Evolutionary conservation across 1,284 basidiomycete genomes (phyloP).

Genomic region (Rhodotorula sp.): DNA sequence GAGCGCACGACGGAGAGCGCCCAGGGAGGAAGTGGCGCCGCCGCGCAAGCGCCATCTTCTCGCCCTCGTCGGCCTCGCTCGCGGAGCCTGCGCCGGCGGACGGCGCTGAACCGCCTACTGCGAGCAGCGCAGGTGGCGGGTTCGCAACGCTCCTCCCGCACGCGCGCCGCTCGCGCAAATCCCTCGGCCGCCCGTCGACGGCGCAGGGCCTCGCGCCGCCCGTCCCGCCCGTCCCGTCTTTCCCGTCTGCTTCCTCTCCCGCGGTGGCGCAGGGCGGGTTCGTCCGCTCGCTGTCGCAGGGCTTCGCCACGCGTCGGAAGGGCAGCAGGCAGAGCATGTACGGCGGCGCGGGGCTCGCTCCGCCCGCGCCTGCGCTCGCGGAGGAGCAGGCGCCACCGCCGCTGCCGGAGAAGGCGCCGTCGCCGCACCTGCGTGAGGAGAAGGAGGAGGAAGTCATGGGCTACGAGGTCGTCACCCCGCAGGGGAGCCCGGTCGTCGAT

Average conservation of each 20-base stretch:
- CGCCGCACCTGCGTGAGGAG: background rate
- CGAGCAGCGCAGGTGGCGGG: too few relatives aligned
- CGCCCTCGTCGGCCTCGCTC: background rate
- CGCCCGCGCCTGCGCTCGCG: background rate
- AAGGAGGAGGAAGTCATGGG: background rate
- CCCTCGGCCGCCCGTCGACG: background rate
- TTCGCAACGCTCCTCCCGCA: background rate
- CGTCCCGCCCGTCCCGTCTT: background rate
- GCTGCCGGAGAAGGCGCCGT: background rate
- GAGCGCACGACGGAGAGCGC: background rate
- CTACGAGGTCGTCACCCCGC: background rate
- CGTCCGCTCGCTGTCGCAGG: background rate
- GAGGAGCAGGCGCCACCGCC: background rate
- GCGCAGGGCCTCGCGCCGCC: background rate
- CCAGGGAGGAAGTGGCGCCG: slow-evolving; percentile 5
- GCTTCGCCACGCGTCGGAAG: background rate
- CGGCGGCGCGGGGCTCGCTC: background rate
- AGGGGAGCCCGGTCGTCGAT: background rate
- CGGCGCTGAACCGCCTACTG: too few relatives aligned
- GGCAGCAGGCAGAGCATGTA: background rate
- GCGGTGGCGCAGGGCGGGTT: background rate
- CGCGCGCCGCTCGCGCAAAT: background rate
- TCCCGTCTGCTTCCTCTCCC: background rate
- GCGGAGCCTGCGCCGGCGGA: background rate
- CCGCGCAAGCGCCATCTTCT: slow-evolving; percentile 16